Conservation (phyloP, 352 stramenopile species). For the Thalassiosira gravida region DNA sequence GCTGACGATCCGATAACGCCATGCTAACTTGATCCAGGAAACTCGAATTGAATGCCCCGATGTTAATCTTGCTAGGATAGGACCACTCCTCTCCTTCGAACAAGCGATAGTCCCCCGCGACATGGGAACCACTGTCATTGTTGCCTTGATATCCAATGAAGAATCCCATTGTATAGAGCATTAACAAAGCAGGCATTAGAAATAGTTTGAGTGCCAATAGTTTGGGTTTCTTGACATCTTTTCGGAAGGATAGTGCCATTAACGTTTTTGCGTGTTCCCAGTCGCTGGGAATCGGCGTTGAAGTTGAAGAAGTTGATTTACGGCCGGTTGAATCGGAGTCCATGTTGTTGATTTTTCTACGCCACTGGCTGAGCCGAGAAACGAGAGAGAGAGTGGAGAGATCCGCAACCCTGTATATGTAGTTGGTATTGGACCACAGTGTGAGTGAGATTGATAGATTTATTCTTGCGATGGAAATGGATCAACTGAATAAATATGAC, state of each 20-base stretch:
- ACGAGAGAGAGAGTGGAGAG: no score
- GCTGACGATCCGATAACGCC: neutral
- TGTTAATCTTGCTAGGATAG: slow-evolving; percentile 13
- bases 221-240: neutral
- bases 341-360: no score
- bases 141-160: slow-evolving; percentile 22
- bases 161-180: slow-evolving; percentile 50
- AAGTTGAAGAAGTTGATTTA: no score
- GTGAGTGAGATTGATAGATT: no score
- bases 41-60: neutral
- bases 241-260: neutral
- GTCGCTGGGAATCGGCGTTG: neutral
- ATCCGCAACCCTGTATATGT: no score
- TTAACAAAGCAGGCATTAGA: neutral
- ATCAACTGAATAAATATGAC: no score
- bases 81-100: slow-evolving; percentile 17
- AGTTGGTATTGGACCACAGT: no score
- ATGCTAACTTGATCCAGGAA: neutral
- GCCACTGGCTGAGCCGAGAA: no score
- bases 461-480: no score
- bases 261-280: neutral
- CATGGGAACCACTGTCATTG: slow-evolving; percentile 7
- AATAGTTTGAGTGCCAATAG: neutral
- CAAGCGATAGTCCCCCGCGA: slow-evolving; percentile 19
- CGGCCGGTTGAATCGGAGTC: no score